Evolutionary conservation across 805 yeast genomes (phyloP).

Genomic region (Kuraishia piskuri): DNA sequence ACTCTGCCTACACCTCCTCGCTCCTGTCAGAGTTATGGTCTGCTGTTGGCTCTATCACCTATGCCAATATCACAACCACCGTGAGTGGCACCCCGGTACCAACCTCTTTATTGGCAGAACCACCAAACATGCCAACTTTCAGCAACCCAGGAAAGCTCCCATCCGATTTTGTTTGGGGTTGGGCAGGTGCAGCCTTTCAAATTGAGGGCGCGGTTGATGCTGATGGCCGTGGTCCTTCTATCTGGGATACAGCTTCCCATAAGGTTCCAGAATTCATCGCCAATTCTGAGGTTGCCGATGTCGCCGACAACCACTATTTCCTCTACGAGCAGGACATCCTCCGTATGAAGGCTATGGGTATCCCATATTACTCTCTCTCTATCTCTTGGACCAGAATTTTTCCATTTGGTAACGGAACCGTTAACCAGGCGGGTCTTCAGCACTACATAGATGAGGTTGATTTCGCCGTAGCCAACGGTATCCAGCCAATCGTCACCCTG

Average conservation of each 20-base stretch:
- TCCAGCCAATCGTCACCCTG: constrained; percentile 22
- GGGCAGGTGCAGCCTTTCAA: constrained; percentile 26
- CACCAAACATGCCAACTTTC: constrained; percentile 6
- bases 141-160: constrained; percentile 4
- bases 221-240: constrained; percentile 24
- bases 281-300: constrained; percentile 12
- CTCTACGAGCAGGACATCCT: constrained; percentile 24
- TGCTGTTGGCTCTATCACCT: constrained; percentile 1
- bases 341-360: constrained; percentile 24
- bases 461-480: constrained; percentile 12
- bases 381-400: constrained; percentile 27
- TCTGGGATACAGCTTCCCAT: constrained; percentile 14
- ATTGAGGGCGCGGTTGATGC: constrained; percentile 27
- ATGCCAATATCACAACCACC: constrained; percentile 7
- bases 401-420: constrained; percentile 15
- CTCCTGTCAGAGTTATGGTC: constrained; percentile 3
- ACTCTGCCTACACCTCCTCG: not conserved
- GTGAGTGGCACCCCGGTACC: constrained; percentile 6
- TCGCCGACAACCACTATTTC: constrained; percentile 24
- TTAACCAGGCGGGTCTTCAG: constrained; percentile 18
- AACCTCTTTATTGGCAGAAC: constrained; percentile 1
- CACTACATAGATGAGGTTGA: constrained; percentile 21
- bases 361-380: constrained; percentile 22
- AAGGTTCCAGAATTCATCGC: constrained; percentile 8
- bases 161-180: constrained; percentile 16